Conservation (phyloP, 2,329 filamentous ascomycete genomes). For the Nemania abortiva region DNA sequence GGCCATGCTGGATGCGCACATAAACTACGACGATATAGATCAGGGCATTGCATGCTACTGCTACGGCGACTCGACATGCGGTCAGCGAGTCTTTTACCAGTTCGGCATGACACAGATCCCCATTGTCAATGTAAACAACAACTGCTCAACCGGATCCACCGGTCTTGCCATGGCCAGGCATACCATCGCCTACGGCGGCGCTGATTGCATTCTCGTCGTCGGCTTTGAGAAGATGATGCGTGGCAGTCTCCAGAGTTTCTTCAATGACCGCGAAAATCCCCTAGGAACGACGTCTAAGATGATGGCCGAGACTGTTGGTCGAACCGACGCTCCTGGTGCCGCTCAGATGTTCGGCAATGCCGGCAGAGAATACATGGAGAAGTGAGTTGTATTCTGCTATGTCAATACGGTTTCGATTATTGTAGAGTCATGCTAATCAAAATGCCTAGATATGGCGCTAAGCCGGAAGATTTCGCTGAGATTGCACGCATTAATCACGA, state of each 20-base stretch:
- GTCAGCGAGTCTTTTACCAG: conserved; percentile 97
- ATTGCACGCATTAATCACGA: conserved; percentile 93
- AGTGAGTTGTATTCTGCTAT: conserved; percentile 72
- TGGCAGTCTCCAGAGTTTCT: conserved; percentile 85
- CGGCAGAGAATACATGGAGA: conserved; percentile 93
- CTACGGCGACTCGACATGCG: conserved; percentile 94
- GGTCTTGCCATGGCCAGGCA: conserved; percentile 87
- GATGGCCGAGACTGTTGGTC: conserved; percentile 84
- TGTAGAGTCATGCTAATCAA: conserved; percentile 37
- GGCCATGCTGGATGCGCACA: conserved; percentile 85
- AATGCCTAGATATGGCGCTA: conserved; percentile 79
- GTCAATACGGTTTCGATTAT: not conserved
- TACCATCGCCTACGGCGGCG: conserved; percentile 81
- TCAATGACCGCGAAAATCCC: conserved; percentile 86
- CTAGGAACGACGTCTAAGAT: conserved; percentile 78
- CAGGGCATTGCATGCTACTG: conserved; percentile 97
- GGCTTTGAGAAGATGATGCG: conserved; percentile 99
- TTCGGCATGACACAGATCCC: conserved; percentile 98
- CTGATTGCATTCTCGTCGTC: conserved; percentile 89
- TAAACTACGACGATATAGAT: conserved; percentile 97
- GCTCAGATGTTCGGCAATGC: conserved; percentile 98
- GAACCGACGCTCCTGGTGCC: conserved; percentile 85
- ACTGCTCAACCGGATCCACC: conserved; percentile 95
- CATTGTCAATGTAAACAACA: conserved; percentile 99
- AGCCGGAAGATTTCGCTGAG: conserved; percentile 88